Evolutionary conservation across 2,329 filamentous ascomycete genomes (phyloP).

Genomic region (Trichophyton verrucosum): DNA sequence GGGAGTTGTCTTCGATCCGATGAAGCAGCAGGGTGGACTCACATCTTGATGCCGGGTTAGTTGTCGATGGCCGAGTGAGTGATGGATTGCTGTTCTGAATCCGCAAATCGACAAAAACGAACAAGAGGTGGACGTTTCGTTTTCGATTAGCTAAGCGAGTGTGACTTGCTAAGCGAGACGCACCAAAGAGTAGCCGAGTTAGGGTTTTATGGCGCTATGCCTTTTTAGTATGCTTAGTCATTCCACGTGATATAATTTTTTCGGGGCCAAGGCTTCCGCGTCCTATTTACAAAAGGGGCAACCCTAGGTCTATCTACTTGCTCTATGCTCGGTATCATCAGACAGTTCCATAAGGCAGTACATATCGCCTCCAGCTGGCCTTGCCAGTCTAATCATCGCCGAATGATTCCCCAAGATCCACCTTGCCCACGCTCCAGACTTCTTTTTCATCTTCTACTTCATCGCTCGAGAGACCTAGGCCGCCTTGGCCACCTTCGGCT

Average conservation of each 20-base stretch:
- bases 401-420: constrained; percentile 54
- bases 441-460: constrained; percentile 91
- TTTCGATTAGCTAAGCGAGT: constrained; percentile 16
- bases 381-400: constrained; percentile 19
- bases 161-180: constrained; percentile 15
- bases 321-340: neutral
- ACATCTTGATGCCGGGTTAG: constrained; percentile 16
- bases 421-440: constrained; percentile 86
- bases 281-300: neutral
- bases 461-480: constrained; percentile 74
- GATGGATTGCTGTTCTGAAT: constrained; percentile 14
- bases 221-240: neutral
- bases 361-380: neutral
- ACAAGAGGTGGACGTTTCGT: constrained; percentile 4
- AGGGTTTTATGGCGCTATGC: constrained; percentile 10
- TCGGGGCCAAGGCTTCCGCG: no score
- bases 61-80: constrained; percentile 14
- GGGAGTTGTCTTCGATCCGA: neutral
- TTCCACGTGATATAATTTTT: neutral
- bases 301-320: neutral
- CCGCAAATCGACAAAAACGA: constrained; percentile 7
- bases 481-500: constrained; percentile 79
- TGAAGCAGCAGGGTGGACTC: constrained; percentile 8
- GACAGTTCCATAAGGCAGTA: neutral
- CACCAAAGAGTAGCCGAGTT: constrained; percentile 12